Conservation (phyloP, 148 eudicot genomes). For the Dianthus caryophyllus region DNA sequence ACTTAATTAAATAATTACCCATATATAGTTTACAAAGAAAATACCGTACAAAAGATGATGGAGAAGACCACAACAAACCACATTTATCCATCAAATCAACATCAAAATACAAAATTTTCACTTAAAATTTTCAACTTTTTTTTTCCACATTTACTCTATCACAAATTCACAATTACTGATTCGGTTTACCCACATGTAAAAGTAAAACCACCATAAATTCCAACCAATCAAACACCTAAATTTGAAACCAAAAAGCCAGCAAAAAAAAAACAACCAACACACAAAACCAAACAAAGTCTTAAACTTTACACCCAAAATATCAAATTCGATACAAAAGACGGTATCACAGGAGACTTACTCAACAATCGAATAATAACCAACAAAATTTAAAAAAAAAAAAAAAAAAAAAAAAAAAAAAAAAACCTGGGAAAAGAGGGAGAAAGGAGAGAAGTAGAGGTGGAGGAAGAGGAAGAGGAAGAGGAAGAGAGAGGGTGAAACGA, state of each 20-base stretch:
- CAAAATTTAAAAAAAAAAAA: no score
- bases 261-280: no score
- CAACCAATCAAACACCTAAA: background rate
- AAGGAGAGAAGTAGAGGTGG: conserved; percentile 14
- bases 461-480: conserved; percentile 15
- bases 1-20: no score
- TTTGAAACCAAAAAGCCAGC: background rate
- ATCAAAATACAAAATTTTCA: background rate
- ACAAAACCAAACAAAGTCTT: no score
- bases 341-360: no score
- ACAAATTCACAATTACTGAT: no score
- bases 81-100: background rate
- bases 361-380: no score
- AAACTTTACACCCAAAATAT: no score
- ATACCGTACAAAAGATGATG: background rate
- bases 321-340: no score
- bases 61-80: background rate
- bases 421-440: conserved; percentile 34
- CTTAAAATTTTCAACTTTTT: no score
- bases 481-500: conserved; percentile 20
- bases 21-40: background rate
- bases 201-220: background rate
- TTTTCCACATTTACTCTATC: no score
- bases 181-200: no score
- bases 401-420: background rate